Evolutionary conservation across 371 early-diverging fungal genomes (phyloP).

Genomic region (Apophysomyces ossiformis): DNA sequence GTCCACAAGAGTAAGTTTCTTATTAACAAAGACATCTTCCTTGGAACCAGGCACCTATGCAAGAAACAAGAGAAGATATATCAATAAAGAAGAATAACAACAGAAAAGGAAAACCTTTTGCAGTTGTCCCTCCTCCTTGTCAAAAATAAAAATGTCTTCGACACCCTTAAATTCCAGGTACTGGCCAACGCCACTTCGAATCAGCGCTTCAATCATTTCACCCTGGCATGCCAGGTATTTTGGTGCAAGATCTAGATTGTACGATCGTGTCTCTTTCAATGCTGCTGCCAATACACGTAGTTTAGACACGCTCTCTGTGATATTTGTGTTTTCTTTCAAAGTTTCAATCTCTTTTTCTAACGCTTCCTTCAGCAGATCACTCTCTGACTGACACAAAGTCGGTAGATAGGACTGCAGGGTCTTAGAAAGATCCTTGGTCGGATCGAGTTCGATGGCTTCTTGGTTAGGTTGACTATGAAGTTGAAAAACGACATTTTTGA

Average conservation of each 20-base stretch:
- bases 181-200: conserved; percentile 81
- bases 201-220: conserved; percentile 74
- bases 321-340: conserved; percentile 8
- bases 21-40: conserved; percentile 89
- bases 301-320: conserved; percentile 20
- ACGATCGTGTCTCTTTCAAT: conserved; percentile 58
- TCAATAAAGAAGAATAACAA: not conserved
- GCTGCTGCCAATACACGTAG: conserved; percentile 39
- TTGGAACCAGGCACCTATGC: conserved; percentile 86
- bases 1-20: conserved; percentile 75
- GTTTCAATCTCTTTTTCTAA: conserved; percentile 20
- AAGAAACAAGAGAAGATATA: not conserved
- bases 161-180: conserved; percentile 89
- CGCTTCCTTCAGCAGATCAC: conserved; percentile 24
- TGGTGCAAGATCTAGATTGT: conserved; percentile 82
- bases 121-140: conserved; percentile 36
- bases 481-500: conserved; percentile 13
- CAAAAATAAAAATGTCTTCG: conserved; percentile 69
- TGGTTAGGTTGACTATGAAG: not conserved
- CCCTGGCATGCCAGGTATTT: conserved; percentile 78
- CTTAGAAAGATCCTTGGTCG: conserved; percentile 15
- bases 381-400: not conserved
- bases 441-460: not conserved
- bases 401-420: not conserved
- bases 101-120: conserved; percentile 32